Conservation (phyloP, 768 basidiomycete genomes). For the Phanerochaete sordida region DNA sequence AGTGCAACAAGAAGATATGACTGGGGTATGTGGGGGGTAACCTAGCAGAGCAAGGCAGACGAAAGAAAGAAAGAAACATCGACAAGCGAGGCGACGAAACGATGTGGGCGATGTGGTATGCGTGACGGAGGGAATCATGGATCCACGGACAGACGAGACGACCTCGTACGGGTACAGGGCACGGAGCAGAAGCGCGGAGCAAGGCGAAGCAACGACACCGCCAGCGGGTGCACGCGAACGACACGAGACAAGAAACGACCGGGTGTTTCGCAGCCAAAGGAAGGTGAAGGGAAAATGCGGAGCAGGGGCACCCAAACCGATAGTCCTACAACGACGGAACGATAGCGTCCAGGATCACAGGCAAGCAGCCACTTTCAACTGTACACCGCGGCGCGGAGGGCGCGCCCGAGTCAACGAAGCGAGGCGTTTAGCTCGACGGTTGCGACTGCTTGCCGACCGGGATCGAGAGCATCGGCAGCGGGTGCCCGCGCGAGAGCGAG, state of each 20-base stretch:
- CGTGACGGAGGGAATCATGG: background rate
- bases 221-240: background rate
- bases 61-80: background rate
- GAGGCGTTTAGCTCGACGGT: conserved; percentile 13
- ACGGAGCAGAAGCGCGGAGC: background rate
- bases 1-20: background rate
- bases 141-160: background rate
- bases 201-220: background rate
- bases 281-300: background rate
- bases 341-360: background rate
- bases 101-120: background rate
- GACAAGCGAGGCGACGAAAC: background rate
- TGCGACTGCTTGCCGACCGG: conserved; percentile 17
- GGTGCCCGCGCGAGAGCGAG: conserved; percentile 17
- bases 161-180: background rate
- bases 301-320: background rate
- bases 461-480: conserved; percentile 24
- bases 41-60: background rate
- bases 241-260: background rate
- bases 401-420: too few species aligned
- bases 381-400: background rate
- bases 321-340: background rate
- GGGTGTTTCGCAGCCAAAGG: background rate
- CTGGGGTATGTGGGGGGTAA: background rate
- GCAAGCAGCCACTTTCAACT: background rate